Conservation (phyloP, 805 yeast species). For the Wickerhamomyces canadensis region DNA sequence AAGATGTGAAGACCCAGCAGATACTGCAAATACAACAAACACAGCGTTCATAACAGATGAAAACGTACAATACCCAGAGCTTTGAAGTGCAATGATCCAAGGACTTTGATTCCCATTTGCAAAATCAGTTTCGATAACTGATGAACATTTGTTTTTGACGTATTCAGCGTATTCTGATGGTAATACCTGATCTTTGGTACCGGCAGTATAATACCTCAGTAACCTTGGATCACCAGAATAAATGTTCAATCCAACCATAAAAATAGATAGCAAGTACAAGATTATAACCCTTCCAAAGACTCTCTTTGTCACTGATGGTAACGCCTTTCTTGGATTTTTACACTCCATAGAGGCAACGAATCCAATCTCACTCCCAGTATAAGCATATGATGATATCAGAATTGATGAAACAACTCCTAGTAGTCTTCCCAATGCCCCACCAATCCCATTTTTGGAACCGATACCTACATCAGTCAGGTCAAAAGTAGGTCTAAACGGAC, state of each 20-base stretch:
- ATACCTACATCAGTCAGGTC: slow-evolving; percentile 58
- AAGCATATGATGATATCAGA: slow-evolving; percentile 65
- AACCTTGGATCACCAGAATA: slow-evolving; percentile 77
- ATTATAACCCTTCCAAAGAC: slow-evolving; percentile 67
- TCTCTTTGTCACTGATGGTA: slow-evolving; percentile 71
- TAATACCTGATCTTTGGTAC: slow-evolving; percentile 3
- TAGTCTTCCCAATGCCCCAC: slow-evolving; percentile 56
- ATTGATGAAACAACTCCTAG: slow-evolving; percentile 57
- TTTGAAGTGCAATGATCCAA: slow-evolving; percentile 52
- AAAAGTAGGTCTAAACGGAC: slow-evolving; percentile 69
- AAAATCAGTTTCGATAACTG: not conserved
- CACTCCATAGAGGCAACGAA: slow-evolving; percentile 84
- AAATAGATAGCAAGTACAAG: slow-evolving; percentile 60
- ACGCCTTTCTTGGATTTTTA: slow-evolving; percentile 68
- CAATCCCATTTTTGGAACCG: slow-evolving; percentile 49
- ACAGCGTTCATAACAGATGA: slow-evolving; percentile 44
- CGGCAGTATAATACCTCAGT: slow-evolving; percentile 41
- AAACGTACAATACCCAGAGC: slow-evolving; percentile 44
- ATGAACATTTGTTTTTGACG: slow-evolving; percentile 6
- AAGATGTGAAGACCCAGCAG: slow-evolving; percentile 49
- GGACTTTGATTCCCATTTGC: slow-evolving; percentile 44
- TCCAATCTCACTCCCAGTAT: slow-evolving; percentile 78
- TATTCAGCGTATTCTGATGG: slow-evolving; percentile 8
- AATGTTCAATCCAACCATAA: slow-evolving; percentile 64
- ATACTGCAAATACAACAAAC: slow-evolving; percentile 47